Percentiles rank a stretch among this genome's conserved stretches.
Evolutionary conservation across 331 rosid genomes (phyloP).

Genomic region (Stylosanthes scabra): DNA sequence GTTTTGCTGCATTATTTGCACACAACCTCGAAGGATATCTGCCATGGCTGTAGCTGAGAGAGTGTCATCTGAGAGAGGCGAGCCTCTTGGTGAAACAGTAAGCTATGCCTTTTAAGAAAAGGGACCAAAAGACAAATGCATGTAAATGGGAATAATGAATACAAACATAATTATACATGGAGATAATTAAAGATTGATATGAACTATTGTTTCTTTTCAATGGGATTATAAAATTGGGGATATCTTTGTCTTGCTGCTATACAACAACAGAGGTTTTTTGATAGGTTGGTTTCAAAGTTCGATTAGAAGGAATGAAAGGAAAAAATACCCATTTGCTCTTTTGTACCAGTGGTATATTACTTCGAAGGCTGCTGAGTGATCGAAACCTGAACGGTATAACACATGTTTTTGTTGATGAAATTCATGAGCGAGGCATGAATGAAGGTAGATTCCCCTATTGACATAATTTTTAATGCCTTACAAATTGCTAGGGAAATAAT

Average conservation of each 20-base stretch:
- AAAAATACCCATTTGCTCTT: slow-evolving; percentile 91
- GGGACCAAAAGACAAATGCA: slow-evolving; percentile 36
- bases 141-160: slow-evolving; percentile 29
- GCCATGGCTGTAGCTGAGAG: slow-evolving; percentile 98
- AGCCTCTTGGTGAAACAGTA: slow-evolving; percentile 95
- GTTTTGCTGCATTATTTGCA: slow-evolving; percentile 85
- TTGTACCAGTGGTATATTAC: slow-evolving; percentile 97
- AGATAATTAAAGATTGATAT: slow-evolving; percentile 27
- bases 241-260: slow-evolving; percentile 63
- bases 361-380: slow-evolving; percentile 91
- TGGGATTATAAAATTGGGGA: slow-evolving; percentile 69
- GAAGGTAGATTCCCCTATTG: slow-evolving; percentile 66
- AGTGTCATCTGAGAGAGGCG: slow-evolving; percentile 94
- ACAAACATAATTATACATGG: slow-evolving; percentile 21
- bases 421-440: slow-evolving; percentile 99
- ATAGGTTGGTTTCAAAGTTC: slow-evolving; percentile 98
- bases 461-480: slow-evolving; percentile 6
- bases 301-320: slow-evolving; percentile 96
- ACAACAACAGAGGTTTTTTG: slow-evolving; percentile 78
- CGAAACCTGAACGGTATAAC: slow-evolving; percentile 90
- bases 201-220: slow-evolving; percentile 30
- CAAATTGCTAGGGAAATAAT: slow-evolving; percentile 37
- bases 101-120: slow-evolving; percentile 51
- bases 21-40: slow-evolving; percentile 97
- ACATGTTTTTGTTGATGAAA: slow-evolving; percentile 98